Evolutionary conservation across 805 yeast species (phyloP).

Genomic region (Nakazawaea pomicola): DNA sequence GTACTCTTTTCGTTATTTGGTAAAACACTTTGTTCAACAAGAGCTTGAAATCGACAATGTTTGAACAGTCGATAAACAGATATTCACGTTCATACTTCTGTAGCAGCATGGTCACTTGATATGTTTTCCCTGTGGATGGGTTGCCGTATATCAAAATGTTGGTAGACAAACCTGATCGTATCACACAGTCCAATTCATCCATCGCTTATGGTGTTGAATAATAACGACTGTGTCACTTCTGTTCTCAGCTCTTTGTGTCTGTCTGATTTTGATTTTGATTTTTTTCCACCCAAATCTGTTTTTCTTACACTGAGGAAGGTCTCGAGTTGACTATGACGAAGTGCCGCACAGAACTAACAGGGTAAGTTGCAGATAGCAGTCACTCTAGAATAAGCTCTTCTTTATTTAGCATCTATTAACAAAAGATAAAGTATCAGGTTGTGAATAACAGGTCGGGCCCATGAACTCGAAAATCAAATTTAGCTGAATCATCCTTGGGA

Average conservation of each 20-base stretch:
- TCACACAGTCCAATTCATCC: conserved; percentile 5
- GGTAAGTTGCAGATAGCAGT: too few relatives aligned
- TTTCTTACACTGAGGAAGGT: too few relatives aligned
- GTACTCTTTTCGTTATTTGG: background rate
- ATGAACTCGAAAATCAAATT: background rate
- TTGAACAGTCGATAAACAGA: conserved; percentile 6
- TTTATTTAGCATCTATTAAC: too few relatives aligned
- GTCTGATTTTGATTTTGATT: background rate
- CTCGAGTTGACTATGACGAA: too few relatives aligned
- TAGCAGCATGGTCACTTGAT: background rate
- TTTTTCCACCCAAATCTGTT: too few relatives aligned
- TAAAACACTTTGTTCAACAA: conserved; percentile 7
- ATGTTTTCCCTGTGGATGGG: conserved; percentile 9
- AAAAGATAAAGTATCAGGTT: too few relatives aligned
- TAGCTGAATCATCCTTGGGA: background rate
- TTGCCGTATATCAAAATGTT: conserved; percentile 7
- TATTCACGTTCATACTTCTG: background rate
- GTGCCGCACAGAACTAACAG: too few relatives aligned
- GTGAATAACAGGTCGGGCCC: background rate
- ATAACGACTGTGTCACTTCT: too few relatives aligned
- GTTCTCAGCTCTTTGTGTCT: background rate
- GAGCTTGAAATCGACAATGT: conserved; percentile 7
- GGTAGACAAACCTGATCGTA: background rate
- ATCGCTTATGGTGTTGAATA: background rate
- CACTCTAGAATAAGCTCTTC: too few relatives aligned